Evolutionary conservation across 2,329 filamentous ascomycete genomes (phyloP), one percentile per base, ranked within the genome.

Genomic region (Amauroascus verrucosus): DNA sequence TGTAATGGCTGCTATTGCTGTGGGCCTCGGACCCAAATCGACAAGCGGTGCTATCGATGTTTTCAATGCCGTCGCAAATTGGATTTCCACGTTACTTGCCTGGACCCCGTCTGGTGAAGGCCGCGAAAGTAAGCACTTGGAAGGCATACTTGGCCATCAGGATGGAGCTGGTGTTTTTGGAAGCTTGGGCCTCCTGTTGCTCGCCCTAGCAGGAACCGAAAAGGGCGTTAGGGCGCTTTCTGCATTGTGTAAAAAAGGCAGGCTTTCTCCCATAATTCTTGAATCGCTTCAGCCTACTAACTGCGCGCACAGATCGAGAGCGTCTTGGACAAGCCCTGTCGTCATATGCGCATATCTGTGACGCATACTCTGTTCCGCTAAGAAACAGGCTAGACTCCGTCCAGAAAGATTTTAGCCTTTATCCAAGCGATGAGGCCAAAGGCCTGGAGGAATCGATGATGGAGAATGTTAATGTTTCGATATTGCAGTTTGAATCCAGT

Each of bases 401-500:
- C 41, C 70, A 72, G 54, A 72, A 72, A 49, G 68, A 67, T 40
- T 72, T 72, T 44, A 65, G 65, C 54, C 57, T 72, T n/a, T 70
- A 67, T 51, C 65, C 64, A 6, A 61, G 75, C 64, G 62, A 70
- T 62, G 54, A 69, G 60, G 64, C 70, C 58, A 72, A 72, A 54
- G 40, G 63, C 9, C 62, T 76, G 43, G 68, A 73, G 38, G 70
- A 73, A 7, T 64, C 73, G 37, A 65, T 70, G 54, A 70, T 72
- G 54, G 65, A 67, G 1, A 65, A 65, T 26, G 63, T 73, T 16
- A 69, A 73, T 59, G 73, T 71, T 54, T 68, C 71, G 38, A 68
- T 71, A 16, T 64, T 79, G n/a, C 75, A 79, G 50, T 74, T 80
- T 35, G 75, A 79, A 57, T 69, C 73, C 13, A 71, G 65, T 16